Evolutionary conservation across 129 eudicot species (phyloP).

Genomic region (Heracleum sosnowskyi): DNA sequence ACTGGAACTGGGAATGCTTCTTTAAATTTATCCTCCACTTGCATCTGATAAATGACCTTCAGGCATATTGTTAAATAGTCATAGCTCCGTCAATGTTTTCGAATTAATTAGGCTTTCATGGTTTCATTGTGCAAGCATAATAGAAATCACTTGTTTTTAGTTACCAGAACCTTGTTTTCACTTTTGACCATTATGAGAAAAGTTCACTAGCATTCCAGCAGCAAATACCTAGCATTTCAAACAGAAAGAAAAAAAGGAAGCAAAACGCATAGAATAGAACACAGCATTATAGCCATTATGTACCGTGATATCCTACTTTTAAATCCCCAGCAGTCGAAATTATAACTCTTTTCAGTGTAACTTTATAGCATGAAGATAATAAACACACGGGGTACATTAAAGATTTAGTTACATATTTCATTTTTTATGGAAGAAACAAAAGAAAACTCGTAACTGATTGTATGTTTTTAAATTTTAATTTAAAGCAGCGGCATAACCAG

Average conservation of each 20-base stretch:
- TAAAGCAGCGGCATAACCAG: not conserved
- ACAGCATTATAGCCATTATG: not conserved
- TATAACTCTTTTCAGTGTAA: not conserved
- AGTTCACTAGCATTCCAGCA: too few species aligned
- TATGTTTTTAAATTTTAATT: not conserved
- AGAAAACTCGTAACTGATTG: not conserved
- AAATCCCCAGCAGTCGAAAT: not conserved
- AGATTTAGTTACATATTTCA: not conserved
- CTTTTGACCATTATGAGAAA: not conserved
- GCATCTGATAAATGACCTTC: slow-evolving; percentile 47
- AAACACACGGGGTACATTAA: not conserved
- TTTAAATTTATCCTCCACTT: slow-evolving; percentile 66
- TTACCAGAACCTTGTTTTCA: not conserved
- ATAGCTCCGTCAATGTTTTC: slow-evolving; percentile 58
- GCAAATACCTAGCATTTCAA: not conserved
- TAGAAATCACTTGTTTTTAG: not conserved
- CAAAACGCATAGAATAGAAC: not conserved
- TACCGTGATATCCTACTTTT: not conserved
- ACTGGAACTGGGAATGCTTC: slow-evolving; percentile 56
- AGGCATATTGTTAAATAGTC: slow-evolving; percentile 46
- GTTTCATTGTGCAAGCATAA: too few species aligned
- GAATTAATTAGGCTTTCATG: slow-evolving; percentile 12
- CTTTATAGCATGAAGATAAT: not conserved
- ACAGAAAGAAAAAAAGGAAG: not conserved
- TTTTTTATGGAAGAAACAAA: not conserved